phyloP scores from a whole-genome alignment of 371 early-diverging fungal genomes.

The Syncephalastrum racemosum region DNA sequence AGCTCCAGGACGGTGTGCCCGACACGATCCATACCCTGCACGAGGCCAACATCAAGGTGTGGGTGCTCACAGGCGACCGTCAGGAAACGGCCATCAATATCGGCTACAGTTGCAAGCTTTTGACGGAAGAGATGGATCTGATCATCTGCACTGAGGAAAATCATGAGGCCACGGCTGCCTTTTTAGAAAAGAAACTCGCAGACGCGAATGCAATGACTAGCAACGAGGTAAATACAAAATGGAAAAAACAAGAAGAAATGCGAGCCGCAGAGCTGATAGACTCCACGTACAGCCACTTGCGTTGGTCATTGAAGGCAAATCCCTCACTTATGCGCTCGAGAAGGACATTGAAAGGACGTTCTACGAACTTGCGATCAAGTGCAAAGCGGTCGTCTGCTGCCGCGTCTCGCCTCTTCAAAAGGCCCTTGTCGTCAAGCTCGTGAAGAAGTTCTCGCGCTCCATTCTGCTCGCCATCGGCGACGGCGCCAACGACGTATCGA shows the following conservation, averaged over 20 bases:
- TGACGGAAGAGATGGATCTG: constrained; percentile 83
- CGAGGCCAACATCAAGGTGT: constrained; percentile 93
- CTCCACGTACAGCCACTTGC: constrained; percentile 54
- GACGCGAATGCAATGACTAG: constrained; percentile 20
- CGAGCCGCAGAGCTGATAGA: background rate
- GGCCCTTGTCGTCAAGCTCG: constrained; percentile 89
- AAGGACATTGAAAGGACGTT: constrained; percentile 71
- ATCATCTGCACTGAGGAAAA: constrained; percentile 83
- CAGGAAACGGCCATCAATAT: constrained; percentile 95
- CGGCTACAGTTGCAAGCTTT: constrained; percentile 86
- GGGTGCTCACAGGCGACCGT: constrained; percentile 96
- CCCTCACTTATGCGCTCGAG: constrained; percentile 70
- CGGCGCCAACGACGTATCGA: constrained; percentile 98
- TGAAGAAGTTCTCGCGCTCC: constrained; percentile 75
- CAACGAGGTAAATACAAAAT: background rate
- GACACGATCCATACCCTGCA: constrained; percentile 95
- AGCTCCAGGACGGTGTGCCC: constrained; percentile 97
- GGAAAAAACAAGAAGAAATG: background rate
- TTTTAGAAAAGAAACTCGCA: constrained; percentile 71
- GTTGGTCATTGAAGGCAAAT: constrained; percentile 71
- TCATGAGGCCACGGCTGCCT: constrained; percentile 78
- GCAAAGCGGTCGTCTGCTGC: constrained; percentile 90
- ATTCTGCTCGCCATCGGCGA: constrained; percentile 93
- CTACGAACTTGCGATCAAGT: constrained; percentile 74
- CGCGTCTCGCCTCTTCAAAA: constrained; percentile 95